Evolutionary conservation across 495 filamentous ascomycete genomes (phyloP).

Genomic region (Astrocystis sublimbata): DNA sequence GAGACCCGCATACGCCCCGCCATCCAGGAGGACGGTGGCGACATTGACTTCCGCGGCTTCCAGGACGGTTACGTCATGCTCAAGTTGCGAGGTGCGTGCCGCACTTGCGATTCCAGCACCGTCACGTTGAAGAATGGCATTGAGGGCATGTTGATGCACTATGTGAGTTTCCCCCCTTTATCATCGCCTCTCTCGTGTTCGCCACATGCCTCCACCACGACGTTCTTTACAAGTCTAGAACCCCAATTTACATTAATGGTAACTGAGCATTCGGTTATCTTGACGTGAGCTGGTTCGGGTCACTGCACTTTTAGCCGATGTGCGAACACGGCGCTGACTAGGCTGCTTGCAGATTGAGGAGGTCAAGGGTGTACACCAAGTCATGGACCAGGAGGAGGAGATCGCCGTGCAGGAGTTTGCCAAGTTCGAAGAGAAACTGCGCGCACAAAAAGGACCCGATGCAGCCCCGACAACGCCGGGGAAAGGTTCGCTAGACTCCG

Average conservation of each 20-base stretch:
- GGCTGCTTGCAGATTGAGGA: constrained; percentile 74
- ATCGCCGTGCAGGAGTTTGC: constrained; percentile 87
- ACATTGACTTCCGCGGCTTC: constrained; percentile 93
- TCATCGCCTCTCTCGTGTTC: neutral
- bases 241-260: neutral
- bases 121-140: constrained; percentile 96
- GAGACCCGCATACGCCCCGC: constrained; percentile 93
- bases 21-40: constrained; percentile 96
- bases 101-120: constrained; percentile 94
- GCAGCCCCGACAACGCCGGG: constrained; percentile 58
- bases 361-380: constrained; percentile 88
- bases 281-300: neutral
- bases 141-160: constrained; percentile 91
- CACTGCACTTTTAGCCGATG: neutral
- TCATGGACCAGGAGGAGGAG: constrained; percentile 89
- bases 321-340: constrained; percentile 18
- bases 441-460: constrained; percentile 63
- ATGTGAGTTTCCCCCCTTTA: constrained; percentile 40
- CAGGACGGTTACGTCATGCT: constrained; percentile 80
- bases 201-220: neutral
- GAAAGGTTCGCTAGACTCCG: constrained; percentile 67
- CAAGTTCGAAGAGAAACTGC: constrained; percentile 93
- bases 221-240: neutral
- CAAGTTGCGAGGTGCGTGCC: constrained; percentile 88
- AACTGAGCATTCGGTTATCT: neutral